Evolutionary conservation across 2,329 filamentous ascomycete genomes (phyloP).

Genomic region (Pseudopyrenochaeta lycopersici): DNA sequence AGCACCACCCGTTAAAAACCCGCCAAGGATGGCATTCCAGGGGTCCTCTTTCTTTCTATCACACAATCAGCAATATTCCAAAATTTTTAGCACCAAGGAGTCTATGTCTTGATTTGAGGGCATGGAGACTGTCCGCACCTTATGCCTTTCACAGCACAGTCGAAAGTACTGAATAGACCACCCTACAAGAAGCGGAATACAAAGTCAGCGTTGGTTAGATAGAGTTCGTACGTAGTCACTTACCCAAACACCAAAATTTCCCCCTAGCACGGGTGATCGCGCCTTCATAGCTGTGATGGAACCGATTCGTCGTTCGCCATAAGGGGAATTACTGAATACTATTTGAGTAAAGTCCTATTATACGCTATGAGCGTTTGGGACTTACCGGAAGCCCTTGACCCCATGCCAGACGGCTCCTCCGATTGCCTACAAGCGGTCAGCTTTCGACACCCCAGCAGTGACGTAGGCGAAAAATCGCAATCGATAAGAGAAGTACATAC

Average conservation of each 20-base stretch:
- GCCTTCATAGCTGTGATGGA: conserved; percentile 95
- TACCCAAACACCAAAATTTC: conserved; percentile 93
- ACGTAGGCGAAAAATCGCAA: conserved; percentile 1
- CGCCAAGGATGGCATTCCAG: conserved; percentile 97
- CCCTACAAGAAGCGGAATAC: conserved; percentile 54
- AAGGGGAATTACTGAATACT: conserved; percentile 52
- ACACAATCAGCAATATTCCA: neutral
- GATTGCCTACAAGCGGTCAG: conserved; percentile 37
- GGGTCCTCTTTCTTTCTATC: conserved; percentile 87
- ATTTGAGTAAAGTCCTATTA: conserved; percentile 2
- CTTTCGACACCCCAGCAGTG: conserved; percentile 14
- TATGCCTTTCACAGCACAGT: conserved; percentile 91
- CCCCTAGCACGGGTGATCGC: conserved; percentile 91
- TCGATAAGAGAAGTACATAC: conserved; percentile 63
- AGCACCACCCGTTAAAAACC: conserved; percentile 88
- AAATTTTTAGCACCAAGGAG: neutral
- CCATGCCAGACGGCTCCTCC: conserved; percentile 81
- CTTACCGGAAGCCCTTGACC: conserved; percentile 80
- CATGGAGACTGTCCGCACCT: conserved; percentile 46
- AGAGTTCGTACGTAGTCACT: no score
- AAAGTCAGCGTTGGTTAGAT: no score
- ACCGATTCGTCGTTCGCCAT: conserved; percentile 93
- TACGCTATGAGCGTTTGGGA: neutral
- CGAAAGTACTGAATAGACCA: conserved; percentile 92
- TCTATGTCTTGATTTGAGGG: neutral